phyloP scores from a whole-genome alignment of 192 early-diverging fungal species.

The Entrophospora sp. region DNA sequence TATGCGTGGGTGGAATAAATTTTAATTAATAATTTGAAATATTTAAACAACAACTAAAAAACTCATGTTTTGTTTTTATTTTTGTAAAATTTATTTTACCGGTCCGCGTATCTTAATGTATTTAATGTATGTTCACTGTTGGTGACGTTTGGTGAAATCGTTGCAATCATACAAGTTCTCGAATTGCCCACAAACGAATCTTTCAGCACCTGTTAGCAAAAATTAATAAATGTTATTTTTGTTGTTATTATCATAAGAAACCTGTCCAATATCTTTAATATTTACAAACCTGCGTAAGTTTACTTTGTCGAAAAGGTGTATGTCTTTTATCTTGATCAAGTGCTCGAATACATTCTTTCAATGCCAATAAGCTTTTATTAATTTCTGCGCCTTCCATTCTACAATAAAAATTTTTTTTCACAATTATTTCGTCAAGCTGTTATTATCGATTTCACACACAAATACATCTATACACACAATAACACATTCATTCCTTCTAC shows the following conservation, averaged over 20 bases:
- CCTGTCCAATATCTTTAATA: too few species aligned
- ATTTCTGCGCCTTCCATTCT: constrained; percentile 99
- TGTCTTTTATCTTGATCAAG: constrained; percentile 92
- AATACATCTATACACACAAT: too few species aligned
- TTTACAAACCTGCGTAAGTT: constrained; percentile 82
- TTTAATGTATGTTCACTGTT: constrained; percentile 97
- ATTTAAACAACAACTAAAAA: too few species aligned
- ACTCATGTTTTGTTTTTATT: too few species aligned
- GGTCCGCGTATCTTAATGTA: constrained; percentile 93
- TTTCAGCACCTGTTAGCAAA: constrained; percentile 60
- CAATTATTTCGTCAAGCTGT: too few species aligned
- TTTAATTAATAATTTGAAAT: too few species aligned
- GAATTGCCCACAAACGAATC: constrained; percentile 98
- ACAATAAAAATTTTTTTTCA: neutral
- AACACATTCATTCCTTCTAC: too few species aligned
- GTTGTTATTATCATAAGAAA: too few species aligned
- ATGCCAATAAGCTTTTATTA: constrained; percentile 94
- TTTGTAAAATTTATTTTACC: constrained; percentile 31
- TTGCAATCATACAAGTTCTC: constrained; percentile 98
- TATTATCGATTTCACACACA: too few species aligned
- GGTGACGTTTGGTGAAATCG: constrained; percentile 87
- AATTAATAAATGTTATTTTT: neutral
- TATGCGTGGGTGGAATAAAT: too few species aligned
- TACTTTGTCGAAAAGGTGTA: constrained; percentile 95
- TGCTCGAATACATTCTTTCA: constrained; percentile 98